Evolutionary conservation across 805 yeast genomes (phyloP).

Genomic region (Clavispora asparagi): DNA sequence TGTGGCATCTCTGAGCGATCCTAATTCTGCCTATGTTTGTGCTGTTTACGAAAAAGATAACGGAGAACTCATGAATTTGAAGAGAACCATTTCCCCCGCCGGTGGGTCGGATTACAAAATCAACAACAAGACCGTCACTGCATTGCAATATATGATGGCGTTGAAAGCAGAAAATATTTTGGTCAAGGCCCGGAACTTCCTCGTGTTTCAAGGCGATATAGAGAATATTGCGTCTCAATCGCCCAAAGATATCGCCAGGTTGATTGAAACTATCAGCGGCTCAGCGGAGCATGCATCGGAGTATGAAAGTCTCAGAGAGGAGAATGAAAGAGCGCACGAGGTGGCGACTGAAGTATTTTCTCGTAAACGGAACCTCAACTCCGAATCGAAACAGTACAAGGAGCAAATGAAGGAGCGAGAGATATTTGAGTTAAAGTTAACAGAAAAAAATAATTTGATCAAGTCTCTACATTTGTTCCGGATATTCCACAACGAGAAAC

Average conservation of each 20-base stretch:
- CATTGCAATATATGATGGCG: constrained; percentile 57
- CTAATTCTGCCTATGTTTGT: constrained; percentile 64
- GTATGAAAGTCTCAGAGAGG: constrained; percentile 60
- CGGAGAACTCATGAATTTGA: constrained; percentile 56
- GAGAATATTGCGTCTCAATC: constrained; percentile 89
- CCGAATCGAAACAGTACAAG: constrained; percentile 73
- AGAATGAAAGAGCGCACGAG: constrained; percentile 61
- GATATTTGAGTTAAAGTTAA: constrained; percentile 51
- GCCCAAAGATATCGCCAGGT: constrained; percentile 62
- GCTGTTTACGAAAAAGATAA: constrained; percentile 65
- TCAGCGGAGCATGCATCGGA: constrained; percentile 62
- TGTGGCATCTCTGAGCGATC: constrained; percentile 25
- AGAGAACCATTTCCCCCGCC: constrained; percentile 50
- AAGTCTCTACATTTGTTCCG: constrained; percentile 54
- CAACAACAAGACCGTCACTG: constrained; percentile 55
- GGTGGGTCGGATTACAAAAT: constrained; percentile 70
- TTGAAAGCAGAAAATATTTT: constrained; percentile 76
- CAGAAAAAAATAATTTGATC: constrained; percentile 44
- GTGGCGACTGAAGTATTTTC: constrained; percentile 60
- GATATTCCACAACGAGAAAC: constrained; percentile 54
- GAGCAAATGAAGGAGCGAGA: constrained; percentile 73
- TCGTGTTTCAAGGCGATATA: constrained; percentile 96
- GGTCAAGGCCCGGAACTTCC: constrained; percentile 83
- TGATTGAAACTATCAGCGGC: constrained; percentile 82
- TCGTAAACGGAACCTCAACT: constrained; percentile 61